phyloP scores from a whole-genome alignment of 2,329 filamentous ascomycete species.

The Atkinsonella hypoxylon region DNA sequence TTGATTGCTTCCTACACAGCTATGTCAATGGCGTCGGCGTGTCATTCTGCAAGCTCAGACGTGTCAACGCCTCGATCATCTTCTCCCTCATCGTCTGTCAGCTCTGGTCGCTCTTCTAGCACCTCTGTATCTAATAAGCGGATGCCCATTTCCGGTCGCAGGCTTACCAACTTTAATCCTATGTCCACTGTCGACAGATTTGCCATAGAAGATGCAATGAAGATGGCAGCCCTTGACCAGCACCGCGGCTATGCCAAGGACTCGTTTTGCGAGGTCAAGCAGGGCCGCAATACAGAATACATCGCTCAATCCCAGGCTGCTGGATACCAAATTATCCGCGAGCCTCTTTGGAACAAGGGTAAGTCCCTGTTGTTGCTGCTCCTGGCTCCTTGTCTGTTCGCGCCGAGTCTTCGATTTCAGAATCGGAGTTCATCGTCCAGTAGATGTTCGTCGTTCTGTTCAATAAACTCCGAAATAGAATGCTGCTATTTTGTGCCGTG shows the following conservation, averaged over 20 bases:
- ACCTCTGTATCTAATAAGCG: constrained; percentile 40
- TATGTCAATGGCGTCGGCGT: constrained; percentile 21
- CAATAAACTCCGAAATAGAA: not conserved
- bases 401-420: not conserved
- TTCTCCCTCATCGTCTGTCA: constrained; percentile 36
- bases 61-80: constrained; percentile 42
- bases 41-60: constrained; percentile 36
- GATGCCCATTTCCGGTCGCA: constrained; percentile 37
- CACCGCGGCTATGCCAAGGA: constrained; percentile 48
- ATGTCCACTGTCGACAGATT: constrained; percentile 44
- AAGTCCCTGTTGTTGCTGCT: constrained; percentile 13
- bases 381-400: not conserved
- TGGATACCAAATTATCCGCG: constrained; percentile 49
- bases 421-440: not conserved
- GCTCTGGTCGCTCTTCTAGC: constrained; percentile 35
- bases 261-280: constrained; percentile 43
- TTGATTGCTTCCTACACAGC: constrained; percentile 9
- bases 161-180: constrained; percentile 40
- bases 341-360: constrained; percentile 58
- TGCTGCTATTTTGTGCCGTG: not conserved
- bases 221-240: constrained; percentile 46
- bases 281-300: constrained; percentile 42
- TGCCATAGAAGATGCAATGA: constrained; percentile 48
- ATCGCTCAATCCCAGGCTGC: constrained; percentile 36
- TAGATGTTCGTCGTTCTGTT: not conserved